phyloP scores from a whole-genome alignment of 441 rosid genomes.

The Euphorbia corollata region DNA sequence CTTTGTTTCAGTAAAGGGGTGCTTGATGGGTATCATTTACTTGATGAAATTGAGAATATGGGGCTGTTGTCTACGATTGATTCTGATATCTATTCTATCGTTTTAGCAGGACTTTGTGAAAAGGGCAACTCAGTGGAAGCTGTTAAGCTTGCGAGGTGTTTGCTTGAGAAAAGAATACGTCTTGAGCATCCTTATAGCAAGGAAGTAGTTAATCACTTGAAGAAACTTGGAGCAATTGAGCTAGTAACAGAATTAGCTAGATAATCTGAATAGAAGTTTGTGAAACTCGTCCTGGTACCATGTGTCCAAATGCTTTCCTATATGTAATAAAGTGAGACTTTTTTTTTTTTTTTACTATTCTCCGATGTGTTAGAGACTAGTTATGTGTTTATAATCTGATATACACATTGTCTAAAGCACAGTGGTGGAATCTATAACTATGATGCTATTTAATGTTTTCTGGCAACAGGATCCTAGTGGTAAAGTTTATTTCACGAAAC shows the following conservation, averaged over 20 bases:
- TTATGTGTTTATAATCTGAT: background rate
- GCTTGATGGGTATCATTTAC: constrained; percentile 49
- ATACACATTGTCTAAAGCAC: background rate
- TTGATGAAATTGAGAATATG: constrained; percentile 42
- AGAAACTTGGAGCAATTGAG: constrained; percentile 41
- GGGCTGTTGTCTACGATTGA: constrained; percentile 42
- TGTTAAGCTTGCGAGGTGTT: constrained; percentile 42
- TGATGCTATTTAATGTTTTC: background rate
- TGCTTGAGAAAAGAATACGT: constrained; percentile 45
- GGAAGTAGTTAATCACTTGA: constrained; percentile 34
- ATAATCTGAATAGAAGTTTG: constrained; percentile 15
- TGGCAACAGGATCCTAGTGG: constrained; percentile 45
- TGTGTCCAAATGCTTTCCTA: no score
- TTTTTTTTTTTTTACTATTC: background rate
- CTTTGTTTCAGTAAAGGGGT: constrained; percentile 42
- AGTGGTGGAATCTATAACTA: background rate
- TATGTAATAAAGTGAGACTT: no score
- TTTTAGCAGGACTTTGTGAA: constrained; percentile 49
- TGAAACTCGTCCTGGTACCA: no score
- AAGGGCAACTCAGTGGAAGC: constrained; percentile 48
- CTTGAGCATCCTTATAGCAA: constrained; percentile 33
- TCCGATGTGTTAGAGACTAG: no score
- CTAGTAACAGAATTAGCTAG: constrained; percentile 32
- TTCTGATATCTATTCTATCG: constrained; percentile 47
- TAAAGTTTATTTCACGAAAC: constrained; percentile 79